These are phyloP conservation scores for Musa acuminata DNA, from an alignment of 176 grass and related monocot genomes.

Conservation along the genomic window DNA sequence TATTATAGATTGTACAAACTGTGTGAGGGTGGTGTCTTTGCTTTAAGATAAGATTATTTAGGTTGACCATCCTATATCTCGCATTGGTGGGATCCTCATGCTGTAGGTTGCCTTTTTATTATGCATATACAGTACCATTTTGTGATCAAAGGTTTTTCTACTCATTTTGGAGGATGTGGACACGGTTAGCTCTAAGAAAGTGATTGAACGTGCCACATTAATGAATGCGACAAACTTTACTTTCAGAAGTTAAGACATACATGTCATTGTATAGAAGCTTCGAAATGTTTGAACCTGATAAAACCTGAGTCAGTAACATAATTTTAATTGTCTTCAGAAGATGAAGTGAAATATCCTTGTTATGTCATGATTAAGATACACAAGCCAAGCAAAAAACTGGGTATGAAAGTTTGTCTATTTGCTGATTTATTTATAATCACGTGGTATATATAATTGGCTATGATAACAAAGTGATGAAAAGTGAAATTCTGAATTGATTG, in stretches of 20 bases:
- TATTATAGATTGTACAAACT: background rate
- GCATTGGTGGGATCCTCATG: background rate
- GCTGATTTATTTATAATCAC: background rate
- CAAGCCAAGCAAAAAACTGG: no score
- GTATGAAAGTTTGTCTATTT: no score
- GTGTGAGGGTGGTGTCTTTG: background rate
- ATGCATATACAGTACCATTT: background rate
- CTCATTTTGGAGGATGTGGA: background rate
- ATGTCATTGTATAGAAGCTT: no score
- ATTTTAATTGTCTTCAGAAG: no score
- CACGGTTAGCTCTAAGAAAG: background rate
- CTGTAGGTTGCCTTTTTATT: background rate
- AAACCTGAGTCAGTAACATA: no score
- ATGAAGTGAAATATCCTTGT: no score
- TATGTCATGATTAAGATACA: no score
- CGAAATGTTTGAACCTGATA: no score
- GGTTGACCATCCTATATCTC: background rate
- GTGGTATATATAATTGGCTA: background rate
- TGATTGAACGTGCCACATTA: background rate
- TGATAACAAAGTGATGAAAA: background rate
- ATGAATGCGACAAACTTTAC: no score
- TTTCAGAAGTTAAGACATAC: no score
- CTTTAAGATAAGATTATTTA: background rate
- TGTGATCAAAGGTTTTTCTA: background rate
- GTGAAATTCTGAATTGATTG: constrained; percentile 5